Conservation (phyloP, 495 filamentous ascomycete genomes). For the Aspergillus saccharolyticus region DNA sequence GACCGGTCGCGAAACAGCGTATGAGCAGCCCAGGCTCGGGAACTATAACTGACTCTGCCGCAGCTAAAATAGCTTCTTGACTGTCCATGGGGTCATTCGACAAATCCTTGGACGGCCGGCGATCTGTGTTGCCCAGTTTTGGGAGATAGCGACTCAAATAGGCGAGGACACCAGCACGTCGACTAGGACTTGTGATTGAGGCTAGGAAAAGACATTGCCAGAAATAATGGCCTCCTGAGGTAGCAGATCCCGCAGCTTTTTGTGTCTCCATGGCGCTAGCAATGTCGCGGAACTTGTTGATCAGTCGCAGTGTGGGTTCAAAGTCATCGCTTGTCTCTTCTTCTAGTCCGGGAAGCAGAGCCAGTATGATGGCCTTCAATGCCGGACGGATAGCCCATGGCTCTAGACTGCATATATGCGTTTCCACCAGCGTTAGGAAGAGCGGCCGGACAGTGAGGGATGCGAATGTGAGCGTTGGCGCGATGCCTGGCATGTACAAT, state of each 20-base stretch:
- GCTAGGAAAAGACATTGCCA: slow-evolving; percentile 98
- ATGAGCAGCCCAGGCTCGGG: slow-evolving; percentile 90
- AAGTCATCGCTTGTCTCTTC: slow-evolving; percentile 97
- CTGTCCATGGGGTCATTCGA: slow-evolving; percentile 19
- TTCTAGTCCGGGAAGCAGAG: slow-evolving; percentile 84
- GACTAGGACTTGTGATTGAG: slow-evolving; percentile 77
- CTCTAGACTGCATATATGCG: slow-evolving; percentile 67
- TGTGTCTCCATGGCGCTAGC: slow-evolving; percentile 48
- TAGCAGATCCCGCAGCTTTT: slow-evolving; percentile 43
- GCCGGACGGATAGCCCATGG: slow-evolving; percentile 70
- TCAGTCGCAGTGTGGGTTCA: slow-evolving; percentile 71
- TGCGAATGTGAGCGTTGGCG: slow-evolving; percentile 84
- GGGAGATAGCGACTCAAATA: slow-evolving; percentile 79
- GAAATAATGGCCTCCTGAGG: slow-evolving; percentile 76
- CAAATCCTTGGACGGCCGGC: slow-evolving; percentile 29
- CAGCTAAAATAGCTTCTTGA: slow-evolving; percentile 30
- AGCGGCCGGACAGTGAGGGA: slow-evolving; percentile 81
- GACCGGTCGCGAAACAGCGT: slow-evolving; percentile 81
- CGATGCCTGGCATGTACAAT: slow-evolving; percentile 84
- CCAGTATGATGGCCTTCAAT: slow-evolving; percentile 79
- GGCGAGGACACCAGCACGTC: slow-evolving; percentile 80
- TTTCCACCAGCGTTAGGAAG: slow-evolving; percentile 79
- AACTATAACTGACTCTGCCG: slow-evolving; percentile 71
- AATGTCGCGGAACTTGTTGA: slow-evolving; percentile 71
- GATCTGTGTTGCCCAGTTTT: slow-evolving; percentile 50